Conservation (phyloP, 768 basidiomycete species). For the Rhizopogon vinicolor region DNA sequence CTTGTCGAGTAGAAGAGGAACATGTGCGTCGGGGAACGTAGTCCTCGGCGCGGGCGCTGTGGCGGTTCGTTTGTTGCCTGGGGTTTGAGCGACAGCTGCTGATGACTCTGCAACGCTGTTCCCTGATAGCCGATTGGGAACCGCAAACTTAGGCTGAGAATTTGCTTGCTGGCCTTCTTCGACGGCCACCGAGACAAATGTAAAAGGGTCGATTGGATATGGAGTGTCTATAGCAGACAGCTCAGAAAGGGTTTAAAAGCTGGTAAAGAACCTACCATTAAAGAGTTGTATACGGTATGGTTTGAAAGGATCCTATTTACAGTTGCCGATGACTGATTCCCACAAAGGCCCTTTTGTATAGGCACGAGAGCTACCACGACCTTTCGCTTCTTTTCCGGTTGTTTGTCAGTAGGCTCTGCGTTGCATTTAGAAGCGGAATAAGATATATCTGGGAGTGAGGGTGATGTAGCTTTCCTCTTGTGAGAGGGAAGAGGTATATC, state of each 20-base stretch:
- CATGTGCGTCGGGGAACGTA: constrained; percentile 63
- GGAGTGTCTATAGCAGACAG: constrained; percentile 52
- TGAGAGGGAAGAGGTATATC: no score
- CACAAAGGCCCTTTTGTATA: no score
- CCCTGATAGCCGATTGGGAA: constrained; percentile 34
- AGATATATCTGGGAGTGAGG: no score
- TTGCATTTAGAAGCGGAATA: no score
- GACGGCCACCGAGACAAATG: constrained; percentile 50
- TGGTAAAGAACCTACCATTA: constrained; percentile 57
- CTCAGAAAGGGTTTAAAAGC: constrained; percentile 1
- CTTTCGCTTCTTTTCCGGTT: no score
- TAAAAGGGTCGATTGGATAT: constrained; percentile 68
- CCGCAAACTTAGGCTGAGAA: constrained; percentile 35
- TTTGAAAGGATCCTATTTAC: no score
- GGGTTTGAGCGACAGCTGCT: constrained; percentile 9
- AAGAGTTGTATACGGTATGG: constrained; percentile 75
- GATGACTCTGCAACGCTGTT: constrained; percentile 10
- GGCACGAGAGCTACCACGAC: no score
- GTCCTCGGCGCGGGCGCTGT: constrained; percentile 40
- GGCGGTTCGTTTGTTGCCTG: constrained; percentile 21
- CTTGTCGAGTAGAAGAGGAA: constrained; percentile 26
- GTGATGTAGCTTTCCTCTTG: no score
- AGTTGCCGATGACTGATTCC: no score
- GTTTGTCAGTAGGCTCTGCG: no score
- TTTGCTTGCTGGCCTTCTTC: constrained; percentile 28